Evolutionary conservation across 2,329 filamentous ascomycete species (phyloP).

Genomic region (Penicillium italicum): DNA sequence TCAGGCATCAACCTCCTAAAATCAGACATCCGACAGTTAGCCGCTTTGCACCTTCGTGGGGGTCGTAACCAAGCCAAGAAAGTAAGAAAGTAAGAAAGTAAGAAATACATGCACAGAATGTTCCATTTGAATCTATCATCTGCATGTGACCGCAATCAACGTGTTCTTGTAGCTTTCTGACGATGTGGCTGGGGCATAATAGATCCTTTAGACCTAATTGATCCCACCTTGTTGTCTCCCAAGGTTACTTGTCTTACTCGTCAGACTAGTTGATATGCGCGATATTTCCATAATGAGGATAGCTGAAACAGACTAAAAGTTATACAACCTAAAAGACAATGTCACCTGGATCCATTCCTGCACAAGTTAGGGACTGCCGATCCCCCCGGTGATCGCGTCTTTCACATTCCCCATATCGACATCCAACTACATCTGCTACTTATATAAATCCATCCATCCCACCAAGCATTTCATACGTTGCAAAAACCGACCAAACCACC

Average conservation of each 20-base stretch:
- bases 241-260: no score
- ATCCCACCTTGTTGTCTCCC: neutral
- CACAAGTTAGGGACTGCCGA: neutral
- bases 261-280: neutral
- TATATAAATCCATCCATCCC: neutral
- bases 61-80: neutral
- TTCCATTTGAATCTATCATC: neutral
- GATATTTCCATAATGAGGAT: no score
- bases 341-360: constrained; percentile 6
- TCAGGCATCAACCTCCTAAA: no score
- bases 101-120: neutral
- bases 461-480: neutral
- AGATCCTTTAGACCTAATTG: neutral
- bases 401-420: neutral
- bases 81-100: neutral
- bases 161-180: neutral
- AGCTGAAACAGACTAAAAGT: neutral
- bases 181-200: neutral
- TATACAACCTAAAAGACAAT: neutral
- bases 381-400: neutral
- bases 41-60: no score
- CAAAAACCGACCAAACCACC: neutral
- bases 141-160: neutral
- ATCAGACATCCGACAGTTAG: no score
- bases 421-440: neutral